Conservation (phyloP, 169 alveolate genomes). For the Plasmodium gonderi region DNA sequence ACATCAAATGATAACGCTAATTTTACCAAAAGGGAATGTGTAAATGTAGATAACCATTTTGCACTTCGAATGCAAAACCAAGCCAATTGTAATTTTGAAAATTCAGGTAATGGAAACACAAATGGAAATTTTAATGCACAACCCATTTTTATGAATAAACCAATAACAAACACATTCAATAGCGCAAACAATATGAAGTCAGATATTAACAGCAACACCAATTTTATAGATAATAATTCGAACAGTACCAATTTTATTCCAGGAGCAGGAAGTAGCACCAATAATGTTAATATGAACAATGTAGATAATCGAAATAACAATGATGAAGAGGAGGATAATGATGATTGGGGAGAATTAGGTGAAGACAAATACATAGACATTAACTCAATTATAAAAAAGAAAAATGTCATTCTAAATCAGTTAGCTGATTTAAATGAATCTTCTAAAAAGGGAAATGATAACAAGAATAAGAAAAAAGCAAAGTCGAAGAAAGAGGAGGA, state of each 20-base stretch:
- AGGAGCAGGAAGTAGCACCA: background rate
- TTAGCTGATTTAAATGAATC: slow-evolving; percentile 43
- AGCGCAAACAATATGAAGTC: background rate
- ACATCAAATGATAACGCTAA: slow-evolving; percentile 2
- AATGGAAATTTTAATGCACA: slow-evolving; percentile 22
- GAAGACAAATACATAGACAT: slow-evolving; percentile 66
- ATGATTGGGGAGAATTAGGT: slow-evolving; percentile 74
- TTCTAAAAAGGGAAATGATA: slow-evolving; percentile 58
- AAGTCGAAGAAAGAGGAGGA: slow-evolving; percentile 35
- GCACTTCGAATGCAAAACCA: background rate
- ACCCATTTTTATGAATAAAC: slow-evolving; percentile 1
- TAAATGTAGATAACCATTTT: slow-evolving; percentile 5
- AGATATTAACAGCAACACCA: background rate
- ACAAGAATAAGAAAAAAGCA: slow-evolving; percentile 55
- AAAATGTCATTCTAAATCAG: slow-evolving; percentile 58
- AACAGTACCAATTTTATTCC: background rate
- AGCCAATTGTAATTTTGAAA: background rate
- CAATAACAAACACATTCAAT: background rate
- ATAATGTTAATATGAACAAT: background rate
- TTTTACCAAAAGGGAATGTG: slow-evolving; percentile 41
- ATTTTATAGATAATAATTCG: background rate
- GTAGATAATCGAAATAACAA: background rate
- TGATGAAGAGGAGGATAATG: slow-evolving; percentile 55
- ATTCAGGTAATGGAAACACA: background rate
- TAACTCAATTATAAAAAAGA: slow-evolving; percentile 49